Evolutionary conservation across 2,329 filamentous ascomycete genomes (phyloP).

Genomic region (Thermothelomyces thermophilus): DNA sequence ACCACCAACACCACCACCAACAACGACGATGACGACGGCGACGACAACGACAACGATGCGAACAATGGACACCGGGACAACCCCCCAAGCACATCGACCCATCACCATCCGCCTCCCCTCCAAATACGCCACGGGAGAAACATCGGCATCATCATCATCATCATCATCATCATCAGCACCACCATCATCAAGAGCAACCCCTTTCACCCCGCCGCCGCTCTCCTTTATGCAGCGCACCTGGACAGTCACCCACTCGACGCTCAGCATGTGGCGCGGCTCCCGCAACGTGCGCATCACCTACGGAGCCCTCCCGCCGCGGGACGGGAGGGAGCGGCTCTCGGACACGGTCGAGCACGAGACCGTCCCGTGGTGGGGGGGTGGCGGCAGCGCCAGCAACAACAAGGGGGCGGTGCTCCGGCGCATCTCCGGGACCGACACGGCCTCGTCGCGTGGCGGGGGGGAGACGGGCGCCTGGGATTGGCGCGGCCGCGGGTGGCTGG

Average conservation of each 20-base stretch:
- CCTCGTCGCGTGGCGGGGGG: constrained; percentile 5
- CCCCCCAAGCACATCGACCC: constrained; percentile 10
- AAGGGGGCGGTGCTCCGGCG: constrained; percentile 42
- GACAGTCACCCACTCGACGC: constrained; percentile 68
- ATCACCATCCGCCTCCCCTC: constrained; percentile 42
- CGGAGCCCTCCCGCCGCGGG: constrained; percentile 39
- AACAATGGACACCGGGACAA: constrained; percentile 1
- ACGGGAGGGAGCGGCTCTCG: constrained; percentile 42
- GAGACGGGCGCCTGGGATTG: constrained; percentile 57
- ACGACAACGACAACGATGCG: too few relatives aligned
- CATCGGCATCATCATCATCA: constrained; percentile 20
- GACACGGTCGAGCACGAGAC: constrained; percentile 68
- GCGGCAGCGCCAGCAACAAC: neutral
- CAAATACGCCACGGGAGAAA: constrained; percentile 40
- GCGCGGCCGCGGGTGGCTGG: constrained; percentile 72
- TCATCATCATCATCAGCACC: constrained; percentile 21
- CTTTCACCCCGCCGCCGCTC: constrained; percentile 42
- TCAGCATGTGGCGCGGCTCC: constrained; percentile 72
- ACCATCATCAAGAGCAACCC: constrained; percentile 15
- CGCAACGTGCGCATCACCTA: constrained; percentile 79
- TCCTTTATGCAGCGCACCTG: constrained; percentile 61
- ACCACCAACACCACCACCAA: too few relatives aligned
- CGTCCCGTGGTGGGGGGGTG: constrained; percentile 30
- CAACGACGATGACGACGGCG: too few relatives aligned
- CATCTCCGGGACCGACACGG: constrained; percentile 59